Percentiles rank a stretch among this genome's conserved stretches.
Conservation (phyloP, 1,284 basidiomycete genomes). For the Anthracocystis setariae region DNA sequence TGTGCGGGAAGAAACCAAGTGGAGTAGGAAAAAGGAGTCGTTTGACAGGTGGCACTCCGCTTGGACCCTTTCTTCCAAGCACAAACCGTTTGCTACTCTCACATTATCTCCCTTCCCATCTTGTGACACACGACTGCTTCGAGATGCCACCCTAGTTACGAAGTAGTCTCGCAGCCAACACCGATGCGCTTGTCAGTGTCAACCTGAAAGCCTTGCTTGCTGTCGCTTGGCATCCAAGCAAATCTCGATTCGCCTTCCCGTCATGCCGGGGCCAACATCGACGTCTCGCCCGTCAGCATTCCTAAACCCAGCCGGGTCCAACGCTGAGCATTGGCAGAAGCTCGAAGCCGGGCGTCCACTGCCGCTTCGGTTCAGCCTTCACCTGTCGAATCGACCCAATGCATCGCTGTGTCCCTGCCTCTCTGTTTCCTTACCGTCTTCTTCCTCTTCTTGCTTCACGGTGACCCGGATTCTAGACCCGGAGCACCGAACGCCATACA, state of each 20-base stretch:
- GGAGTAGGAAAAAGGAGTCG: no score
- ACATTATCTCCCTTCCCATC: no score
- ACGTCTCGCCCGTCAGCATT: slow-evolving; percentile 8
- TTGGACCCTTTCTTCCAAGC: background rate
- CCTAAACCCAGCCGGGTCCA: background rate
- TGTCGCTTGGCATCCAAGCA: no score
- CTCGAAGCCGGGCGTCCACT: slow-evolving; percentile 19
- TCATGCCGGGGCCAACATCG: background rate
- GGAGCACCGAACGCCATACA: slow-evolving; percentile 35
- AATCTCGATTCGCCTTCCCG: no score
- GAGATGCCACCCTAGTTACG: no score
- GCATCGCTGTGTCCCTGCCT: slow-evolving; percentile 34
- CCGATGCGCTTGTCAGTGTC: no score
- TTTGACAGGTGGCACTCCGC: background rate
- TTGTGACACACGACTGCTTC: no score
- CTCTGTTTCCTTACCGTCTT: slow-evolving; percentile 5
- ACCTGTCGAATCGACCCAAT: slow-evolving; percentile 30
- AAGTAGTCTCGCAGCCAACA: no score
- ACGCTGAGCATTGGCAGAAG: slow-evolving; percentile 12
- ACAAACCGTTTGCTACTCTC: no score
- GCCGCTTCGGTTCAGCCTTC: slow-evolving; percentile 24
- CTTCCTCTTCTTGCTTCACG: background rate
- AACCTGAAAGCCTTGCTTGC: no score
- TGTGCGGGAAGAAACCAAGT: no score
- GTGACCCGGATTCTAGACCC: slow-evolving; percentile 46